phyloP scores from a whole-genome alignment of 176 grass and related monocot genomes.

The Guadua angustifolia region DNA sequence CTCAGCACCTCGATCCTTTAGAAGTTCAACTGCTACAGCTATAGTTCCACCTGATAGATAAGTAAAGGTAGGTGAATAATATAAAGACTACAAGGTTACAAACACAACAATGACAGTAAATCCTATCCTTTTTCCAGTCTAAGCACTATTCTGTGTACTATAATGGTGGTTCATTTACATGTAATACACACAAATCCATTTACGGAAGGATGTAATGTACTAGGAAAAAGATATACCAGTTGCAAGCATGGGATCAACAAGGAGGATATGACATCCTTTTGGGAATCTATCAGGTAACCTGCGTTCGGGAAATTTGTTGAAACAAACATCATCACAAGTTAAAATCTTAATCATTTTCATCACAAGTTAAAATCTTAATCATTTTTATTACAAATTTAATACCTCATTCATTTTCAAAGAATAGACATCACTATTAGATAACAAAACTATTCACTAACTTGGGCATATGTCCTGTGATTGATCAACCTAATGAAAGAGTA shows the following conservation, averaged over 20 bases:
- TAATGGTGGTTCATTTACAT: neutral
- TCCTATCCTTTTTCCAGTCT: neutral
- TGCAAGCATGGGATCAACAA: slow-evolving; percentile 55
- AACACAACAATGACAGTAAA: neutral
- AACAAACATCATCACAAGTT: no score
- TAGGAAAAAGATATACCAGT: slow-evolving; percentile 53
- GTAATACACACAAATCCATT: neutral
- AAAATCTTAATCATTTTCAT: neutral
- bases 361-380: neutral
- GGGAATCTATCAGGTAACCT: no score
- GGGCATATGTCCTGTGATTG: neutral
- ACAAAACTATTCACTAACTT: neutral
- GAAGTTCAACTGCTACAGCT: slow-evolving; percentile 64
- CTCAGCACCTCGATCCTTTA: slow-evolving; percentile 63
- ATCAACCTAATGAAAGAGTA: neutral
- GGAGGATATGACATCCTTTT: no score
- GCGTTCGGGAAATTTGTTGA: no score
- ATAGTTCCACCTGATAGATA: slow-evolving; percentile 62
- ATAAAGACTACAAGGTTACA: neutral
- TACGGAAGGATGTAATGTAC: neutral
- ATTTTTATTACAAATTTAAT: neutral
- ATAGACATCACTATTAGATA: neutral
- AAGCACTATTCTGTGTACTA: neutral
- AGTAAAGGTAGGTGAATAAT: slow-evolving; percentile 22
- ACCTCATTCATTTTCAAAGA: neutral